These are phyloP conservation scores for Solanum medicagineum DNA, from an alignment of 257 asterid genomes.

Conservation along the genomic window DNA sequence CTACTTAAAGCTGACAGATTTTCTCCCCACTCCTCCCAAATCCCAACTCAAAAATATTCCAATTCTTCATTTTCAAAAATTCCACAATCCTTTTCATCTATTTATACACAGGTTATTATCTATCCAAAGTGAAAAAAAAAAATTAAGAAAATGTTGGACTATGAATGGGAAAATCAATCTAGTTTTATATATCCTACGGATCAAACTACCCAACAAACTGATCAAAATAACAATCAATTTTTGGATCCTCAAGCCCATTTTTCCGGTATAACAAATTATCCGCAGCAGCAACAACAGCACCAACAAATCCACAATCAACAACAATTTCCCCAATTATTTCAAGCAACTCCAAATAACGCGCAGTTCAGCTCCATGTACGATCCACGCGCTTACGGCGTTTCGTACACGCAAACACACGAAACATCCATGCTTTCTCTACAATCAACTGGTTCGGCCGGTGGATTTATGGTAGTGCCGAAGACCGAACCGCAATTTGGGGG, in stretches of 20 bases:
- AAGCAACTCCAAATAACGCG: constrained; percentile 1
- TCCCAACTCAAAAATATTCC: constrained; percentile 4
- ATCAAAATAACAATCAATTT: constrained; percentile 29
- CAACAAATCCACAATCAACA: constrained; percentile 17
- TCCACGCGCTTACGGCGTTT: constrained; percentile 30
- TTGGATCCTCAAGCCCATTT: constrained; percentile 41
- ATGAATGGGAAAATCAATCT: constrained; percentile 82
- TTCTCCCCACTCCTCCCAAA: constrained; percentile 8
- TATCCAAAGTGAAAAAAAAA: neutral
- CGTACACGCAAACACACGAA: constrained; percentile 20
- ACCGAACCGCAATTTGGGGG: constrained; percentile 42
- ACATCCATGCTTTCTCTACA: constrained; percentile 46
- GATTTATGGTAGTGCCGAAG: constrained; percentile 63
- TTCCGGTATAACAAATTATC: constrained; percentile 13
- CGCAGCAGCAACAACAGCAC: neutral
- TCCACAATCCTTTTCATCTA: neutral
- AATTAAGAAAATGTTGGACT: constrained; percentile 52
- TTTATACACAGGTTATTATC: neutral
- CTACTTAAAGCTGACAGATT: constrained; percentile 68
- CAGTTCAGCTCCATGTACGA: constrained; percentile 30
- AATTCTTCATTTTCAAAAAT: constrained; percentile 26
- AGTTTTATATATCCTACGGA: constrained; percentile 53
- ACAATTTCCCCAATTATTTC: constrained; percentile 15
- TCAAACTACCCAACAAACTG: constrained; percentile 33
- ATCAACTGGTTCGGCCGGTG: constrained; percentile 43